These are phyloP conservation scores for Cymbopogon flexuosus DNA, from an alignment of 202 grass and related monocot genomes.

Conservation along the genomic window DNA sequence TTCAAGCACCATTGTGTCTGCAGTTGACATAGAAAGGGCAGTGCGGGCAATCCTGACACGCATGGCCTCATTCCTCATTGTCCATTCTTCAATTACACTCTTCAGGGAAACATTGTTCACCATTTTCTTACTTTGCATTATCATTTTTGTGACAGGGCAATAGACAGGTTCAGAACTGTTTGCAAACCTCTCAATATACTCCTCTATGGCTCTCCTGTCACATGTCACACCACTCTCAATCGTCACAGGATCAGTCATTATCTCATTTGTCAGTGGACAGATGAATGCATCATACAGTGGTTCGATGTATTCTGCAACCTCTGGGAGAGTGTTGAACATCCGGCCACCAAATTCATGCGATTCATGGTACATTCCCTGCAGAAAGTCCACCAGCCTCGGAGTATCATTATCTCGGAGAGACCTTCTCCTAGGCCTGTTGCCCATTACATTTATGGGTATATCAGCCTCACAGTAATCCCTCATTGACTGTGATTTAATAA, in stretches of 20 bases:
- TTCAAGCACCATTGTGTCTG: constrained; percentile 58
- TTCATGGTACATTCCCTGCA: constrained; percentile 54
- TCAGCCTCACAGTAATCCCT: constrained; percentile 19
- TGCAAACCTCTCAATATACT: constrained; percentile 50
- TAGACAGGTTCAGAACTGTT: constrained; percentile 38
- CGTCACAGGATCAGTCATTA: constrained; percentile 78
- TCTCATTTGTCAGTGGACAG: constrained; percentile 72
- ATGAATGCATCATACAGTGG: constrained; percentile 77
- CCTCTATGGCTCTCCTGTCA: constrained; percentile 71
- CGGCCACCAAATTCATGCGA: constrained; percentile 32
- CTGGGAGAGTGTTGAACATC: constrained; percentile 35
- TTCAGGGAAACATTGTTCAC: constrained; percentile 65
- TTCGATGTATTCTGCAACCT: constrained; percentile 54
- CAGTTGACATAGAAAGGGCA: constrained; percentile 37
- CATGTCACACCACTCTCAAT: constrained; percentile 68
- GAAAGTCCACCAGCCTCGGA: constrained; percentile 53
- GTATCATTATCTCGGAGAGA: constrained; percentile 23
- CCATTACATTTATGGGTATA: constrained; percentile 23
- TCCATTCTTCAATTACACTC: constrained; percentile 70
- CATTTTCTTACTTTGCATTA: constrained; percentile 55
- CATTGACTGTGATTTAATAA: constrained; percentile 21
- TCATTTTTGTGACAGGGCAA: constrained; percentile 62
- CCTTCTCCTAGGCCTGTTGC: constrained; percentile 17
- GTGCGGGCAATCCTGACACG: constrained; percentile 57
- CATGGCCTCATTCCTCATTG: constrained; percentile 58